Conservation (phyloP, 805 yeast species). For the Suhomyces emberorum region DNA sequence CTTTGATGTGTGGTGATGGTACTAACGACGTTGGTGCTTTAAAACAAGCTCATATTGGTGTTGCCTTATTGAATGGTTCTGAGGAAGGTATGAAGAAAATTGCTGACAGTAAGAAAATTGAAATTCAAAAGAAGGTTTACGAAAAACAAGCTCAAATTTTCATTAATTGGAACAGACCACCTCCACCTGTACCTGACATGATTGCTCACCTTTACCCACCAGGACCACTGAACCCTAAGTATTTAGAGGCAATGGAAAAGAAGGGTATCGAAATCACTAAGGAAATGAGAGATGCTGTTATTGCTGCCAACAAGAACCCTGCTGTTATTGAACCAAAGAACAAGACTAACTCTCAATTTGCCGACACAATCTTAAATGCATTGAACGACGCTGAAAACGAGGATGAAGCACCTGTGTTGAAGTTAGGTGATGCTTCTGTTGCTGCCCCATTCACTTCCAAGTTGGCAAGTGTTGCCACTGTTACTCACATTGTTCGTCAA, state of each 20-base stretch:
- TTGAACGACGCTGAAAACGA: slow-evolving; percentile 55
- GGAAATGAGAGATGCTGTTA: slow-evolving; percentile 63
- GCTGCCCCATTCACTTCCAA: slow-evolving; percentile 99
- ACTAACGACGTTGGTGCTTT: slow-evolving; percentile 99
- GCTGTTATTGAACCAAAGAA: slow-evolving; percentile 16
- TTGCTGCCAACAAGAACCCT: slow-evolving; percentile 43
- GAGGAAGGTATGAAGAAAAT: slow-evolving; percentile 89
- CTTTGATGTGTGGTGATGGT: slow-evolving; percentile 99
- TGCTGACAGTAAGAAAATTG: slow-evolving; percentile 73
- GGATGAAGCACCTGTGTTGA: slow-evolving; percentile 90
- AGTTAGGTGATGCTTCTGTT: slow-evolving; percentile 97
- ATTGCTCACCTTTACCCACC: slow-evolving; percentile 97
- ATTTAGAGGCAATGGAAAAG: slow-evolving; percentile 78
- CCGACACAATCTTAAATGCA: slow-evolving; percentile 62
- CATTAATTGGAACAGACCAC: slow-evolving; percentile 76
- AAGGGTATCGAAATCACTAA: slow-evolving; percentile 78
- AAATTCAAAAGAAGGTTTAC: slow-evolving; percentile 63
- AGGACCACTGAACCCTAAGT: slow-evolving; percentile 87
- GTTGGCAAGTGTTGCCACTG: slow-evolving; percentile 86
- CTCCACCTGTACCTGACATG: slow-evolving; percentile 77
- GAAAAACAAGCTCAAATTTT: slow-evolving; percentile 80
- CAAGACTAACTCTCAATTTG: slow-evolving; percentile 27
- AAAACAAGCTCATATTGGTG: slow-evolving; percentile 97
- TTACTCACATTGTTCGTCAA: slow-evolving; percentile 90
- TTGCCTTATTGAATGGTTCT: slow-evolving; percentile 96